Base-by-base conservation (phyloP, 2,329 filamentous ascomycete species). In the Thelonectria discophora region DNA sequence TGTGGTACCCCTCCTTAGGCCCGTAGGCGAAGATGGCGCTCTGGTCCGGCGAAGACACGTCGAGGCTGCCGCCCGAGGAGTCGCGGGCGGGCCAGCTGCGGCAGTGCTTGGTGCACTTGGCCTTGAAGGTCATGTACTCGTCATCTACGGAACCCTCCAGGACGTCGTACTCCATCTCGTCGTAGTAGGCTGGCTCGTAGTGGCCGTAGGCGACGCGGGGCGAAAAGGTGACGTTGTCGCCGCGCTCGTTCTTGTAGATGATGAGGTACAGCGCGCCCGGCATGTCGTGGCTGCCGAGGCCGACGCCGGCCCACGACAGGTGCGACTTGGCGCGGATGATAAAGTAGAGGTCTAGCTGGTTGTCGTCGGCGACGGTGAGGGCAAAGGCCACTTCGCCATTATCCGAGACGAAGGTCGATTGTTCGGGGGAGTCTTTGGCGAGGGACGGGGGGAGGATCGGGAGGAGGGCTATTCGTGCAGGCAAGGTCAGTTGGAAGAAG, bases 11-110 rank as follows among this genome's bases (percentile, higher is more conserved):
- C 40, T 79, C 80, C n/a, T 71, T 67, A 5, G 84, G 82, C 0
- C 87, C 87, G 20, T 83, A 75, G 17, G 84, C 87, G 69, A 82
- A 89, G 56, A 88, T 82, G 74, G 84, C 86, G 42, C 76, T 75
- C 63, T 83, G 80, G 13, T 75, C 72, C 13, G 74, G 76, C 52
- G 78, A 81, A n/a, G 73, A 76, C n/a, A 84, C 76, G 66, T 88
- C 80, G 59, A 89, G 72, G 37, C 72, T 78, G 39, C 83, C 82
- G 50, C 74, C 73, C 30, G 61, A 62, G 20, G 71, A 69, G 34
- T 66, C 67, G 20, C 57, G 65, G 5, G 68, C 65, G 12, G 73
- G 73, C 85, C 85, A 88, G 45, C 73, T 78, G 34, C 83, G 80
- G 66, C 84, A 88, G 68, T 83, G 80, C 30, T 72, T 66, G 20